These are phyloP conservation scores for Codiaeum variegatum DNA, from an alignment of 441 rosid genomes.

Conservation along the genomic window DNA sequence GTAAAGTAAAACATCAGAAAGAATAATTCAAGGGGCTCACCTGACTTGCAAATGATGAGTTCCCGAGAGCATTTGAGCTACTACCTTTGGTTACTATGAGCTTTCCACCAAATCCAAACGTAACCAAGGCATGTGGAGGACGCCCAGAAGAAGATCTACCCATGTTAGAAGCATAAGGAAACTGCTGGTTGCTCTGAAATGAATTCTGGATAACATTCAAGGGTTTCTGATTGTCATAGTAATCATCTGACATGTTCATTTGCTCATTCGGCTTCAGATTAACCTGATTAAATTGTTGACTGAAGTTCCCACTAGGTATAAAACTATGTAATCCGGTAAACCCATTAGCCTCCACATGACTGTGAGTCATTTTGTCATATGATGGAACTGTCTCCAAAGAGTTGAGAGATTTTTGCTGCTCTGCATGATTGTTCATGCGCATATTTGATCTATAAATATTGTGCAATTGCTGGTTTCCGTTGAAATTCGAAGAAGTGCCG, in stretches of 20 bases:
- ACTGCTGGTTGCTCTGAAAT: constrained; percentile 48
- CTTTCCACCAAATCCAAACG: constrained; percentile 97
- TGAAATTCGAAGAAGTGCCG: constrained; percentile 32
- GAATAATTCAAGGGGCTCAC: constrained; percentile 39
- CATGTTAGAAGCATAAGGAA: constrained; percentile 43
- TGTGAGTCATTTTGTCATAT: constrained; percentile 31
- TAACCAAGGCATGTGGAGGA: constrained; percentile 85
- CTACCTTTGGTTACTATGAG: constrained; percentile 70
- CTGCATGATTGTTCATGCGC: constrained; percentile 33
- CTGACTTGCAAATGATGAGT: constrained; percentile 67
- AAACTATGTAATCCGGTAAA: constrained; percentile 38
- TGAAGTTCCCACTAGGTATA: constrained; percentile 36
- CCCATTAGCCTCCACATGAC: constrained; percentile 46
- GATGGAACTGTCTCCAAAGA: constrained; percentile 34
- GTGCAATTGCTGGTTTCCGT: constrained; percentile 46
- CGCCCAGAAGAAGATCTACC: constrained; percentile 91
- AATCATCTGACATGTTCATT: constrained; percentile 45
- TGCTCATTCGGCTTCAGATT: constrained; percentile 47
- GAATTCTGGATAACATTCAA: constrained; percentile 41
- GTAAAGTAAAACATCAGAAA: background rate
- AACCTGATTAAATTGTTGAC: constrained; percentile 47
- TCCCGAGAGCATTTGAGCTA: constrained; percentile 41
- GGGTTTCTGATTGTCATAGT: constrained; percentile 45
- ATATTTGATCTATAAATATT: constrained; percentile 38
- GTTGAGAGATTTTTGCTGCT: constrained; percentile 33